phyloP scores from a whole-genome alignment of 2,329 filamentous ascomycete species.

The Ophiostoma novo-ulmi region DNA sequence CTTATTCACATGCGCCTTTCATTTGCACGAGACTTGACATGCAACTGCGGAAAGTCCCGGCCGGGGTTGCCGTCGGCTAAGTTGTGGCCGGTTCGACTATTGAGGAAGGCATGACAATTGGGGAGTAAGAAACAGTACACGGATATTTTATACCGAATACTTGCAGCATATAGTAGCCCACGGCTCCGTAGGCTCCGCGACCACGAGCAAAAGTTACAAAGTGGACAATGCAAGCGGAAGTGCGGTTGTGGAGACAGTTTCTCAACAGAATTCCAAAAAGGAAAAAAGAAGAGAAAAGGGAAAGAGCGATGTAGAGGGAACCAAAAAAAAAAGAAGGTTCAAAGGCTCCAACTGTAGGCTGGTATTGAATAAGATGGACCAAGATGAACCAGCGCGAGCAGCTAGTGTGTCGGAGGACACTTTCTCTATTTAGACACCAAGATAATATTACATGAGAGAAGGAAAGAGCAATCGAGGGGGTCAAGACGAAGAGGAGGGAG shows the following conservation, averaged over 20 bases:
- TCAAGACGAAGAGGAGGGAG: neutral
- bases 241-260: neutral
- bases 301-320: neutral
- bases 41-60: slow-evolving; percentile 1
- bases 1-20: neutral
- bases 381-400: slow-evolving; percentile 3
- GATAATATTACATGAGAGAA: too few relatives aligned
- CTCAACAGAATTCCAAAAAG: neutral
- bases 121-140: neutral
- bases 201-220: neutral
- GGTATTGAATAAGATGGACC: neutral
- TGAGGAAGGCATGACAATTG: neutral
- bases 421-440: slow-evolving; percentile 9
- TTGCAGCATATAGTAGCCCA: neutral
- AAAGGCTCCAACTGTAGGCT: neutral
- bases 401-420: neutral
- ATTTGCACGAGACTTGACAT: slow-evolving; percentile 5
- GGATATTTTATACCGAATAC: neutral
- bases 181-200: neutral
- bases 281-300: neutral
- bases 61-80: slow-evolving; percentile 6
- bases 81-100: neutral
- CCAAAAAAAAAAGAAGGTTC: neutral
- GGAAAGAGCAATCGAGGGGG: neutral
- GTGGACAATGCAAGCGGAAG: neutral